These are phyloP conservation scores for Claviceps sp. DNA, from an alignment of 2,329 filamentous ascomycete species.

Conservation along the genomic window DNA sequence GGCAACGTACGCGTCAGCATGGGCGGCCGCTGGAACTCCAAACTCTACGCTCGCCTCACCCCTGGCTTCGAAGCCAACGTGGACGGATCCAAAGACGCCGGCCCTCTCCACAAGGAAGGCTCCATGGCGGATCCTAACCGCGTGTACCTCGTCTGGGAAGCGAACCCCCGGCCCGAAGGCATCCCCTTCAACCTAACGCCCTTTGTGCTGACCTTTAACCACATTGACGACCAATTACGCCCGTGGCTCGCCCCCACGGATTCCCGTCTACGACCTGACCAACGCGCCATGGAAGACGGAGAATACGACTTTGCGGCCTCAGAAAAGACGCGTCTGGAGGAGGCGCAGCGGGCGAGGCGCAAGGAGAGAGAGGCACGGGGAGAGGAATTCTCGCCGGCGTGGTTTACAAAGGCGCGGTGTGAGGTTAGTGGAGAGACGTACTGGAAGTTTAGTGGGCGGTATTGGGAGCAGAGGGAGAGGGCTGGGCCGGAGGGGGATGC, in stretches of 20 bases:
- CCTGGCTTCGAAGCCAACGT: conserved; percentile 74
- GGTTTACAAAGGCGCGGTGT: conserved; percentile 66
- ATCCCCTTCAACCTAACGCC: conserved; percentile 97
- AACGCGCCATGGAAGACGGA: conserved; percentile 97
- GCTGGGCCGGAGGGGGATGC: conserved; percentile 45
- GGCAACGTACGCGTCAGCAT: conserved; percentile 81
- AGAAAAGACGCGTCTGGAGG: conserved; percentile 90
- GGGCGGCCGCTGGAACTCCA: conserved; percentile 93
- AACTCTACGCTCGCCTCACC: conserved; percentile 84
- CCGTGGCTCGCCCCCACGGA: conserved; percentile 81
- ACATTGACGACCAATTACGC: conserved; percentile 67
- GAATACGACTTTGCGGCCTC: conserved; percentile 84
- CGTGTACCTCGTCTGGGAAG: conserved; percentile 88
- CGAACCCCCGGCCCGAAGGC: conserved; percentile 62
- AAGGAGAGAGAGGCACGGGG: conserved; percentile 61
- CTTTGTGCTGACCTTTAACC: conserved; percentile 89
- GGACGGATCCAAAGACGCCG: conserved; percentile 36
- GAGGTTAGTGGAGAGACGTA: conserved; percentile 75
- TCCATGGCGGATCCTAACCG: conserved; percentile 53
- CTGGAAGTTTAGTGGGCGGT: conserved; percentile 80
- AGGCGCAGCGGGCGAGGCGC: conserved; percentile 71
- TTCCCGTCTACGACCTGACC: conserved; percentile 82
- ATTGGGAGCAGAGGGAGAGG: conserved; percentile 65
- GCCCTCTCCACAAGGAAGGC: conserved; percentile 29
- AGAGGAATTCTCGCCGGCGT: conserved; percentile 70